These are phyloP conservation scores for Diaporthe ilicicola DNA, from an alignment of 2,329 filamentous ascomycete genomes.

Conservation along the genomic window DNA sequence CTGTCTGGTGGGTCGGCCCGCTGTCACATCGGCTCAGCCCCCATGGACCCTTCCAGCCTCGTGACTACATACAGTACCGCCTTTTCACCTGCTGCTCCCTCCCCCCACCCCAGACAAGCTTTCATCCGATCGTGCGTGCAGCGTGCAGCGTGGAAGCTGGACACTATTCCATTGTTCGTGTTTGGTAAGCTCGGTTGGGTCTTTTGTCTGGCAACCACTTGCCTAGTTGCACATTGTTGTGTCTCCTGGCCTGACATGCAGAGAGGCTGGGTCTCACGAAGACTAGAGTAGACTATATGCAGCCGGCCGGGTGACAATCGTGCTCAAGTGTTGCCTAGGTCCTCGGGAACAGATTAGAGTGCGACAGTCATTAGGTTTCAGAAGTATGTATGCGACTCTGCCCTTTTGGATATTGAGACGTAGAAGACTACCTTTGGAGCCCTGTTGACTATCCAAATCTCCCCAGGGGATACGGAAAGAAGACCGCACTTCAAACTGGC, in stretches of 20 bases:
- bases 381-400: no score
- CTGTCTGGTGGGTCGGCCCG: constrained; percentile 18
- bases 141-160: not conserved
- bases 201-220: not conserved
- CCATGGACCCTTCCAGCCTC: constrained; percentile 6
- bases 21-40: constrained; percentile 13
- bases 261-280: no score
- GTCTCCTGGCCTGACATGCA: not conserved
- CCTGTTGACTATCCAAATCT: no score
- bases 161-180: not conserved
- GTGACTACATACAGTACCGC: not conserved
- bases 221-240: not conserved
- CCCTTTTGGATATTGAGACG: no score
- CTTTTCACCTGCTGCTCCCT: not conserved
- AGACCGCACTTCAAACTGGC: not conserved
- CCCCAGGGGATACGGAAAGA: no score
- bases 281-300: no score
- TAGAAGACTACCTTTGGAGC: no score
- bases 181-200: not conserved
- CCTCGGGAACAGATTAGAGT: no score
- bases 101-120: not conserved
- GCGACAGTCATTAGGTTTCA: no score
- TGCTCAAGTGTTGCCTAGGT: no score
- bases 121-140: not conserved
- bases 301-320: no score